Evolutionary conservation across 169 alveolate species (phyloP).

Genomic region (Plasmodium vivax): DNA sequence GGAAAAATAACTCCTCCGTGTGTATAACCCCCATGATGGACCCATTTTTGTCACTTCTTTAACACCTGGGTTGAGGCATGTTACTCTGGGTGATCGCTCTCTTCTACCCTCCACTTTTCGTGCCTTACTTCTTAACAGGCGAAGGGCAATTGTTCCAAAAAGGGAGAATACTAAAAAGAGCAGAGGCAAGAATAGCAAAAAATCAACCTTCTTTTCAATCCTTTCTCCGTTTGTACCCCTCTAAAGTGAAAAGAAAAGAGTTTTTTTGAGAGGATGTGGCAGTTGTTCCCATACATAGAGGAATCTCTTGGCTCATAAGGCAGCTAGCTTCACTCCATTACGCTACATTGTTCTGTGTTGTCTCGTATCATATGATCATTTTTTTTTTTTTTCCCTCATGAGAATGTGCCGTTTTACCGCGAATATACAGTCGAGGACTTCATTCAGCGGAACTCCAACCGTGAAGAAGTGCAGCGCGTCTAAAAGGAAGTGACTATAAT

Average conservation of each 20-base stretch:
- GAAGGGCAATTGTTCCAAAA: slow-evolving; percentile 7
- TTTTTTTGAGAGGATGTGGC: not conserved
- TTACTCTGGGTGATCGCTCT: not conserved
- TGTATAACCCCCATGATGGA: not conserved
- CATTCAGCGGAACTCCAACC: slow-evolving; percentile 50
- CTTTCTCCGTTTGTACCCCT: slow-evolving; percentile 43
- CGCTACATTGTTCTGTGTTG: not conserved
- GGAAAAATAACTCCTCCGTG: not conserved
- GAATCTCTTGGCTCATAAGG: not conserved
- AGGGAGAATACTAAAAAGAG: not conserved
- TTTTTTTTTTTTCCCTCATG: not conserved
- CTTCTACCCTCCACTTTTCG: not conserved
- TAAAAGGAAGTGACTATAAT: slow-evolving; percentile 13
- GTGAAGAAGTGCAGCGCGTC: slow-evolving; percentile 36
- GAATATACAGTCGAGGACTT: slow-evolving; percentile 52
- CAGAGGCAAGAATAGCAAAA: slow-evolving; percentile 29
- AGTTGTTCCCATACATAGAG: not conserved
- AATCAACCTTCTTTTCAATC: slow-evolving; percentile 35
- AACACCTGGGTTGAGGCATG: not conserved
- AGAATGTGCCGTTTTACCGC: not conserved
- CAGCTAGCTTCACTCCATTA: not conserved
- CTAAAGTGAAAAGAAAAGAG: slow-evolving; percentile 21
- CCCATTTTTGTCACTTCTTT: not conserved
- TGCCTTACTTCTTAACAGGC: not conserved
- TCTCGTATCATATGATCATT: not conserved